Evolutionary conservation across 2,329 filamentous ascomycete genomes (phyloP).

Genomic region (Alternaria burnsii): DNA sequence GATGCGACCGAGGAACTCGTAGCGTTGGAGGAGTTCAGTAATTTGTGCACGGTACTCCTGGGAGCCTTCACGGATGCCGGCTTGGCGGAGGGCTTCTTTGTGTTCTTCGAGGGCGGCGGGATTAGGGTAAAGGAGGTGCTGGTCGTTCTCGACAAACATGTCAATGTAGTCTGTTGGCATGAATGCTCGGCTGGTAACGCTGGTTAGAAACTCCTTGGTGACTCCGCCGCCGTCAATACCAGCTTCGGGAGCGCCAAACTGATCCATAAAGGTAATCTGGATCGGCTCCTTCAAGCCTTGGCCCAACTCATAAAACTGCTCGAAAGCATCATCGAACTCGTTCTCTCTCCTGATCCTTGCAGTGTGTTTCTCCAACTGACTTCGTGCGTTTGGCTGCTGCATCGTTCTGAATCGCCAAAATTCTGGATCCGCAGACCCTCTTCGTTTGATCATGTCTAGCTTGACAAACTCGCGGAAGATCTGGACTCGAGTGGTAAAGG

Average conservation of each 20-base stretch:
- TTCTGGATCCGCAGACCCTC: conserved; percentile 77
- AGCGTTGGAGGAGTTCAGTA: conserved; percentile 72
- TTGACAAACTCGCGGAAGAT: conserved; percentile 94
- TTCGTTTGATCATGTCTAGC: conserved; percentile 77
- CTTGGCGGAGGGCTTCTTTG: conserved; percentile 64
- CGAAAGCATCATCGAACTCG: conserved; percentile 85
- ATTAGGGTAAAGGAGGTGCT: conserved; percentile 89
- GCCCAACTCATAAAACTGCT: conserved; percentile 81
- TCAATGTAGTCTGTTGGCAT: conserved; percentile 61
- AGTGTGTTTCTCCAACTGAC: conserved; percentile 64
- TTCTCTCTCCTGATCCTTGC: conserved; percentile 80
- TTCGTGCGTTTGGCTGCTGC: conserved; percentile 41
- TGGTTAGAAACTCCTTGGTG: conserved; percentile 95
- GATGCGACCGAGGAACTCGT: conserved; percentile 90
- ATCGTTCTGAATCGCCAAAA: conserved; percentile 71
- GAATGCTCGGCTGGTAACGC: conserved; percentile 86
- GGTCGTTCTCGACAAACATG: conserved; percentile 84
- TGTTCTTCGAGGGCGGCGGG: conserved; percentile 77
- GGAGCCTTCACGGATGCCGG: conserved; percentile 62
- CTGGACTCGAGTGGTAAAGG: conserved; percentile 87
- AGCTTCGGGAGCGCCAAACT: conserved; percentile 85
- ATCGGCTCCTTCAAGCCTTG: conserved; percentile 92
- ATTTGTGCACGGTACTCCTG: conserved; percentile 66
- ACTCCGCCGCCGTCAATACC: conserved; percentile 97
- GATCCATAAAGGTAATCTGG: conserved; percentile 94